Evolutionary conservation across 2,329 filamentous ascomycete genomes (phyloP).

Genomic region (Aspergillus aculeatinus): DNA sequence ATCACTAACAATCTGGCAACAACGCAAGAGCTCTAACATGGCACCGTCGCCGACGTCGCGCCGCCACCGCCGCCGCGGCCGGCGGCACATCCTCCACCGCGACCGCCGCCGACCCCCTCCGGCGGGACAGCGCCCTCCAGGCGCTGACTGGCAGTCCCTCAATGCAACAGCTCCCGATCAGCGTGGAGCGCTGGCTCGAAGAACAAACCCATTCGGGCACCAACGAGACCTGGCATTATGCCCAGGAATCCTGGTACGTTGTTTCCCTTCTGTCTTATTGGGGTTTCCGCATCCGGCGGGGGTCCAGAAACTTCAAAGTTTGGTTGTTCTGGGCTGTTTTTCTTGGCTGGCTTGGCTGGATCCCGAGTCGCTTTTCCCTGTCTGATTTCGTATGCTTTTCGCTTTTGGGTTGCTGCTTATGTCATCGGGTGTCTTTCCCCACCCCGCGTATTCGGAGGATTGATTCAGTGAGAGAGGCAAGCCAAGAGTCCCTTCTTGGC

Average conservation of each 20-base stretch:
- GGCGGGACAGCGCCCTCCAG: not conserved
- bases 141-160: constrained; percentile 7
- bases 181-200: constrained; percentile 31
- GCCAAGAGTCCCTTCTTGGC: too few relatives aligned
- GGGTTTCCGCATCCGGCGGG: too few relatives aligned
- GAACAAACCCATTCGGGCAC: constrained; percentile 21
- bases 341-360: not conserved
- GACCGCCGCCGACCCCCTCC: not conserved
- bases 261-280: constrained; percentile 2
- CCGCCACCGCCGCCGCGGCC: not conserved
- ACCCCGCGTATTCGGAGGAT: not conserved
- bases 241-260: constrained; percentile 31
- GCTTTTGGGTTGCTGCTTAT: not conserved
- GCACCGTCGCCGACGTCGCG: not conserved
- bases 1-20: not conserved
- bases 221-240: constrained; percentile 17
- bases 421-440: not conserved
- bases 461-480: not conserved
- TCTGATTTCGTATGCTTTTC: too few relatives aligned
- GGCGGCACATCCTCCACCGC: not conserved
- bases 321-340: not conserved
- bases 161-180: constrained; percentile 14
- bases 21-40: not conserved
- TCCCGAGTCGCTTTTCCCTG: too few relatives aligned
- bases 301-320: too few relatives aligned